Conservation (phyloP, 2,329 filamentous ascomycete genomes). For the Ambrosiella xylebori region DNA sequence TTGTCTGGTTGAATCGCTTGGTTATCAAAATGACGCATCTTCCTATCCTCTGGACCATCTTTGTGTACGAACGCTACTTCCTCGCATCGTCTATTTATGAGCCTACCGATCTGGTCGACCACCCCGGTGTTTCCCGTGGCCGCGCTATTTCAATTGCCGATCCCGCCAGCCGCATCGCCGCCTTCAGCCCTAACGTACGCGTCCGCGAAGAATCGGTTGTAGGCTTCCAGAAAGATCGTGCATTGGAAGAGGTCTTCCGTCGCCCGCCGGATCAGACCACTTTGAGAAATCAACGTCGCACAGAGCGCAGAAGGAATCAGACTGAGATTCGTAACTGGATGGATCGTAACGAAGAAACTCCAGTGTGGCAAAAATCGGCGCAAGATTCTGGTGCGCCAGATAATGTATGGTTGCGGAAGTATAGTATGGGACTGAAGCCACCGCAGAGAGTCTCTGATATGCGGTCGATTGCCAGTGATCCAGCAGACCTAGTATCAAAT, state of each 20-base stretch:
- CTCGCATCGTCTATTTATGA: conserved; percentile 63
- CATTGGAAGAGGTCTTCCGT: conserved; percentile 80
- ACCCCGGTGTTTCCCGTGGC: conserved; percentile 34
- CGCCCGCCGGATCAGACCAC: conserved; percentile 48
- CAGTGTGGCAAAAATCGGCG: conserved; percentile 4
- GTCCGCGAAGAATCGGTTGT: conserved; percentile 73
- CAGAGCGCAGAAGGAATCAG: conserved; percentile 55
- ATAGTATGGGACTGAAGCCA: conserved; percentile 34
- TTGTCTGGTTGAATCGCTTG: conserved; percentile 72
- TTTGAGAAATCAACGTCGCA: conserved; percentile 39
- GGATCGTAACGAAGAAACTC: conserved; percentile 45
- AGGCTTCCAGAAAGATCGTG: conserved; percentile 77
- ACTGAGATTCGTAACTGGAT: conserved; percentile 84
- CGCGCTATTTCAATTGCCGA: conserved; percentile 40
- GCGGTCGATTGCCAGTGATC: conserved; percentile 45
- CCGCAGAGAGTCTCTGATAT: conserved; percentile 35
- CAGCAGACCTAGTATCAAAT: conserved; percentile 43
- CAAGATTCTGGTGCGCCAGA: conserved; percentile 13
- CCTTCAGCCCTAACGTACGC: conserved; percentile 58
- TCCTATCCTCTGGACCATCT: conserved; percentile 73
- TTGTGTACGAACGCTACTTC: conserved; percentile 67
- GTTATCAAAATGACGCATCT: conserved; percentile 86
- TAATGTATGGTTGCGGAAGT: conserved; percentile 33
- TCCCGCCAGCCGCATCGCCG: conserved; percentile 34
- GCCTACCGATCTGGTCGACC: conserved; percentile 71